phyloP scores from a whole-genome alignment of 2,329 filamentous ascomycete genomes.

The Lasiodiplodia sp. region DNA sequence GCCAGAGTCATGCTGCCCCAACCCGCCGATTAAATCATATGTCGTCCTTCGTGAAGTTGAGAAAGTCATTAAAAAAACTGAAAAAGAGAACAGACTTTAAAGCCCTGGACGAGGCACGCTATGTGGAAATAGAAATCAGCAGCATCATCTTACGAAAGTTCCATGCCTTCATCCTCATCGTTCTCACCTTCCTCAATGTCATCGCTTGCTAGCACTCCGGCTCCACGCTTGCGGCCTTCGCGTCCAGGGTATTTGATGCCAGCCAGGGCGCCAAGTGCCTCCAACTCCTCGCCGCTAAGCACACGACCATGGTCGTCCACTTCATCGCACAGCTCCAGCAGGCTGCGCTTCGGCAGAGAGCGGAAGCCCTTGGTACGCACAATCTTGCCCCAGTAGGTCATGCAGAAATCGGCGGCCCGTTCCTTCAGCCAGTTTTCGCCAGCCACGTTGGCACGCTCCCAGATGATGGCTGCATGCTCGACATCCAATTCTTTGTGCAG shows the following conservation, averaged over 20 bases:
- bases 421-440: conserved; percentile 94
- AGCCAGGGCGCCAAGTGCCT: conserved; percentile 63
- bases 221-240: conserved; percentile 53
- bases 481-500: conserved; percentile 91
- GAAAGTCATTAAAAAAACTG: conserved; percentile 2
- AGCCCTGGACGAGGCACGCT: background rate
- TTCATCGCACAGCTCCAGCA: conserved; percentile 92
- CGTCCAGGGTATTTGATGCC: conserved; percentile 49
- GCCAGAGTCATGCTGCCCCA: conserved; percentile 16
- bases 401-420: conserved; percentile 84
- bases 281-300: conserved; percentile 84
- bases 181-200: conserved; percentile 53
- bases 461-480: conserved; percentile 92
- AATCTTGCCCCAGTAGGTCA: conserved; percentile 93
- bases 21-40: conserved; percentile 6
- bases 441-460: conserved; percentile 90
- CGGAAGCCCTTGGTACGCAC: conserved; percentile 90
- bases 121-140: background rate
- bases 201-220: conserved; percentile 47
- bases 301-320: conserved; percentile 93
- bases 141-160: conserved; percentile 42
- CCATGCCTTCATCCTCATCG: conserved; percentile 52
- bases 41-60: conserved; percentile 17
- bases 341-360: conserved; percentile 75
- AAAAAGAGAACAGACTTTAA: background rate